Conservation (phyloP, 2,329 filamentous ascomycete genomes). For the Tolypocladium cylindrosporum region DNA sequence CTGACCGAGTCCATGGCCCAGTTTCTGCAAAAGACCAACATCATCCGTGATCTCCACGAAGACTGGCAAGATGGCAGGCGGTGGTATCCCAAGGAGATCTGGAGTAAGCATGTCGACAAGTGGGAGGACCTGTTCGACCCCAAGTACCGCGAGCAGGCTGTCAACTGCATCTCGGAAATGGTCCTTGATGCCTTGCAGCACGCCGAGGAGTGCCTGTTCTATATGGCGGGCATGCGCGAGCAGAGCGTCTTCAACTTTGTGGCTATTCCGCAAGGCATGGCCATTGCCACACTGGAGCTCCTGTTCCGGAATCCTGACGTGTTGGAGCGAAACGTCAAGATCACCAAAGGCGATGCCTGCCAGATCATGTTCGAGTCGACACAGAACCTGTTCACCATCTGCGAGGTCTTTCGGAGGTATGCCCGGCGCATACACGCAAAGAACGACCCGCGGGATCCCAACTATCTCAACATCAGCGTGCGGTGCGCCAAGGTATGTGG, state of each 20-base stretch:
- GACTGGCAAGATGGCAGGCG: slow-evolving; percentile 78
- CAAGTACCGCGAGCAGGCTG: slow-evolving; percentile 63
- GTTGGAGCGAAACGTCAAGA: slow-evolving; percentile 85
- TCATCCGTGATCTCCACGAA: slow-evolving; percentile 90
- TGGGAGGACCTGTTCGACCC: slow-evolving; percentile 87
- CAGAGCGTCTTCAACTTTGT: slow-evolving; percentile 99
- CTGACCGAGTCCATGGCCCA: slow-evolving; percentile 94
- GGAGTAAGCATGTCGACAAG: slow-evolving; percentile 85
- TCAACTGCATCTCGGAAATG: slow-evolving; percentile 89
- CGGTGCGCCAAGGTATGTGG: slow-evolving; percentile 67
- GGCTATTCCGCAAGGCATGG: slow-evolving; percentile 94
- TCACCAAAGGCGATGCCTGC: slow-evolving; percentile 90
- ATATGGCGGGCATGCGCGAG: slow-evolving; percentile 88
- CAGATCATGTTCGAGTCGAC: slow-evolving; percentile 86
- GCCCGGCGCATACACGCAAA: slow-evolving; percentile 77
- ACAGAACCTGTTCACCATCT: slow-evolving; percentile 75
- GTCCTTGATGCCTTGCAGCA: slow-evolving; percentile 80
- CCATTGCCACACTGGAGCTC: slow-evolving; percentile 84
- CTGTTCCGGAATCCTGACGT: slow-evolving; percentile 87
- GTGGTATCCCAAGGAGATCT: slow-evolving; percentile 95
- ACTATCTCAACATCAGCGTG: slow-evolving; percentile 84
- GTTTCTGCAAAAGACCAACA: slow-evolving; percentile 97
- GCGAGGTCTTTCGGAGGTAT: slow-evolving; percentile 72
- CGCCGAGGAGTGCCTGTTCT: slow-evolving; percentile 90
- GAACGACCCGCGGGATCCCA: slow-evolving; percentile 88